Percentiles rank a stretch among this genome's conserved stretches.
Conservation (phyloP, 2,329 filamentous ascomycete genomes). For the Sarocladiaceae sp. region DNA sequence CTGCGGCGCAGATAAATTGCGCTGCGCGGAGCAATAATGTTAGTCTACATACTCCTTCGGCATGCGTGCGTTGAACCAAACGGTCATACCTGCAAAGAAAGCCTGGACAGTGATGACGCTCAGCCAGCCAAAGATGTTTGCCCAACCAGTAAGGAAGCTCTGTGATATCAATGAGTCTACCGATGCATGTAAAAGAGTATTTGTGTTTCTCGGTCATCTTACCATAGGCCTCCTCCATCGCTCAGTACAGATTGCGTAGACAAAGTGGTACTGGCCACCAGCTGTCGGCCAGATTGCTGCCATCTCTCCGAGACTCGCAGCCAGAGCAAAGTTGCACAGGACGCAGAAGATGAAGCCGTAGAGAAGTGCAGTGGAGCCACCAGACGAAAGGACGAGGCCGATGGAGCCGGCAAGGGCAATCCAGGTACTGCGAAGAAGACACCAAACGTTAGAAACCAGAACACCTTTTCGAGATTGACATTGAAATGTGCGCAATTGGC, state of each 20-base stretch:
- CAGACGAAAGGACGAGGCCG: constrained; percentile 35
- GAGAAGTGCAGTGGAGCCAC: constrained; percentile 35
- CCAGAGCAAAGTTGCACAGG: constrained; percentile 37
- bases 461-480: too few species aligned
- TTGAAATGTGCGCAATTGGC: too few species aligned
- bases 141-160: constrained; percentile 41
- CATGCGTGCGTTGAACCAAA: too few species aligned
- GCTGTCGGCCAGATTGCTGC: constrained; percentile 41
- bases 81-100: constrained; percentile 33
- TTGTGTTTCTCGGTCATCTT: background rate
- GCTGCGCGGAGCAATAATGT: constrained; percentile 20
- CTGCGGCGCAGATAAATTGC: constrained; percentile 38
- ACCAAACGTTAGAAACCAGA: background rate
- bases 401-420: constrained; percentile 36
- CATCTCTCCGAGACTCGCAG: constrained; percentile 37
- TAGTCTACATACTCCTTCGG: too few species aligned
- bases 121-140: constrained; percentile 42
- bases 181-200: background rate
- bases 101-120: constrained; percentile 38
- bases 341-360: constrained; percentile 44
- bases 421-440: constrained; percentile 19
- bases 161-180: constrained; percentile 13
- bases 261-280: constrained; percentile 42
- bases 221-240: constrained; percentile 34
- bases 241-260: constrained; percentile 33